Evolutionary conservation across 306 rosid genomes (phyloP).

Genomic region (Oxytropis ochrocephala): DNA sequence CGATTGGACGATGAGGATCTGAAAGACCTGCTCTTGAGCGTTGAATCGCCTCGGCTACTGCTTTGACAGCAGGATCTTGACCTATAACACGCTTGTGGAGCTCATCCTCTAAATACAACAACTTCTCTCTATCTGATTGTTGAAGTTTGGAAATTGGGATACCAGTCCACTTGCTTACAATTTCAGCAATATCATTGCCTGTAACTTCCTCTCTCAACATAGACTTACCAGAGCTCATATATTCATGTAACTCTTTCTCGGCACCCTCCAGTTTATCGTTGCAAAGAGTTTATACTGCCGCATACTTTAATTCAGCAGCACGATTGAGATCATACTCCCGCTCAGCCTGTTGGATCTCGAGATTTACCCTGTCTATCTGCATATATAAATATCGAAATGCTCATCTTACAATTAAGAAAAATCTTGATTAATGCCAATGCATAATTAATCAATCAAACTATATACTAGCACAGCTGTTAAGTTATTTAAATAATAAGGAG

Average conservation of each 20-base stretch:
- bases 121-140: constrained; percentile 84
- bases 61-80: constrained; percentile 92
- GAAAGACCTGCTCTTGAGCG: constrained; percentile 98
- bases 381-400: neutral
- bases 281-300: constrained; percentile 91
- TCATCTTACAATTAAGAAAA: neutral
- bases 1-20: constrained; percentile 93
- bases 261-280: constrained; percentile 72
- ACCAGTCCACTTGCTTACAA: constrained; percentile 99
- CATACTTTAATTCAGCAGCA: constrained; percentile 91
- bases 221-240: constrained; percentile 87
- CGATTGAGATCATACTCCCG: constrained; percentile 96
- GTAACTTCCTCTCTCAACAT: constrained; percentile 97
- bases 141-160: constrained; percentile 95
- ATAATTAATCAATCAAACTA: neutral
- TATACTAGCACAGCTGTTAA: neutral
- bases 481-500: neutral
- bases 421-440: neutral
- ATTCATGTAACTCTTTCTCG: constrained; percentile 80
- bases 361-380: constrained; percentile 91
- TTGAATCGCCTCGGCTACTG: constrained; percentile 92
- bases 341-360: constrained; percentile 97
- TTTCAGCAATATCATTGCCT: constrained; percentile 83
- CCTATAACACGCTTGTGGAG: constrained; percentile 95
- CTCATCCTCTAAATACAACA: constrained; percentile 85